A percentile compares a stretch with the other conserved stretches of the same genome.
Evolutionary conservation across 306 rosid species (phyloP).

Genomic region (Hippophae tibetana): DNA sequence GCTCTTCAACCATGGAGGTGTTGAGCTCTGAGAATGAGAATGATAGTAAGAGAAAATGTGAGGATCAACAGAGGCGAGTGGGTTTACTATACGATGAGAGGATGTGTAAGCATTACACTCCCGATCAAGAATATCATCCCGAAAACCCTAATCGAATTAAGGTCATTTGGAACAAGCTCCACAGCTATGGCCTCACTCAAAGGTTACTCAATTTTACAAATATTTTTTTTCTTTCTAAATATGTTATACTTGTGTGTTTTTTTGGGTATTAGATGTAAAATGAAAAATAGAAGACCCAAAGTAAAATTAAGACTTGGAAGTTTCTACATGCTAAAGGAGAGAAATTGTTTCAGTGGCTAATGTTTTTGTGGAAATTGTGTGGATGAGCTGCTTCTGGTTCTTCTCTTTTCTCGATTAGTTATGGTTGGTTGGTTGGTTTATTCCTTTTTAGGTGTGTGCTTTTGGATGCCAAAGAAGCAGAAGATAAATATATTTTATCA

Average conservation of each 20-base stretch:
- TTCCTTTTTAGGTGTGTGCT: conserved; percentile 61
- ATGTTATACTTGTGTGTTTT: not conserved
- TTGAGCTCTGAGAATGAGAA: conserved; percentile 3
- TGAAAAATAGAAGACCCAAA: not conserved
- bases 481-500: conserved; percentile 41
- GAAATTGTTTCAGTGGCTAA: too few relatives aligned
- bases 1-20: conserved; percentile 2
- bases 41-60: not conserved
- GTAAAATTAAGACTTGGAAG: not conserved
- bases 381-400: not conserved
- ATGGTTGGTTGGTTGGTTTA: not conserved
- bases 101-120: conserved; percentile 62
- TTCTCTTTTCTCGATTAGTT: not conserved
- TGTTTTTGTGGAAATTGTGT: too few relatives aligned
- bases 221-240: not conserved
- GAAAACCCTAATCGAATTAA: conserved; percentile 69
- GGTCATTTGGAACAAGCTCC: conserved; percentile 66
- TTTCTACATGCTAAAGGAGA: too few relatives aligned
- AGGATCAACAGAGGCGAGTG: conserved; percentile 33
- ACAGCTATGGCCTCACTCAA: conserved; percentile 35
- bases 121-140: conserved; percentile 50
- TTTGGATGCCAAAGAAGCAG: conserved; percentile 67
- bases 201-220: conserved; percentile 30
- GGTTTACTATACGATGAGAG: conserved; percentile 72
- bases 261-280: not conserved